These are phyloP conservation scores for Nakaseomyces sp. DNA, from an alignment of 1,139 yeast species.

Conservation along the genomic window DNA sequence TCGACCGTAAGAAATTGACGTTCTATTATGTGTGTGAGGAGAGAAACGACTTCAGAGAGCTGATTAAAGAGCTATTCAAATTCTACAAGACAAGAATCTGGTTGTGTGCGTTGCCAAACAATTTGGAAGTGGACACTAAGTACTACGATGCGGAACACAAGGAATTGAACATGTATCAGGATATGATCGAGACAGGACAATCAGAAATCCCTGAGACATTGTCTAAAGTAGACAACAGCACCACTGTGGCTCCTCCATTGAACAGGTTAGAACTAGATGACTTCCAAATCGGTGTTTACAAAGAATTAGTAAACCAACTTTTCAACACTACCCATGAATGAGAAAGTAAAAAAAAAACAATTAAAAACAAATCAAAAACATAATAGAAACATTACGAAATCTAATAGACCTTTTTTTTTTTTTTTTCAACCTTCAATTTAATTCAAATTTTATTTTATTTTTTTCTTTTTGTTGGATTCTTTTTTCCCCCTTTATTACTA, in stretches of 20 bases:
- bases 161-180: constrained; percentile 28
- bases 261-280: constrained; percentile 27
- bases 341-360: constrained; percentile 5
- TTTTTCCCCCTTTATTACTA: too few species aligned
- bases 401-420: too few species aligned
- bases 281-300: constrained; percentile 33
- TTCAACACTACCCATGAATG: constrained; percentile 10
- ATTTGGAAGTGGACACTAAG: constrained; percentile 26
- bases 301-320: constrained; percentile 26
- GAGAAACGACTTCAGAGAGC: constrained; percentile 84
- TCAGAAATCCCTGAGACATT: constrained; percentile 16
- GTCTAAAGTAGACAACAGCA: constrained; percentile 17
- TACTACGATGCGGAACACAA: constrained; percentile 26
- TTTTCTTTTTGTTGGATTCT: too few species aligned
- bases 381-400: too few species aligned
- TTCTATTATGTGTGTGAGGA: constrained; percentile 68
- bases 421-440: too few species aligned
- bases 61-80: constrained; percentile 85
- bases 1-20: constrained; percentile 87
- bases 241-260: constrained; percentile 28
- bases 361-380: neutral
- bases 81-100: constrained; percentile 94
- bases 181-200: constrained; percentile 28
- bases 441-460: too few species aligned
- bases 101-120: constrained; percentile 74